A percentile compares a stretch with the other conserved stretches of the same genome.
phyloP scores from a whole-genome alignment of 108 stramenopile genomes.

The Nannochloropsis gaditana region DNA sequence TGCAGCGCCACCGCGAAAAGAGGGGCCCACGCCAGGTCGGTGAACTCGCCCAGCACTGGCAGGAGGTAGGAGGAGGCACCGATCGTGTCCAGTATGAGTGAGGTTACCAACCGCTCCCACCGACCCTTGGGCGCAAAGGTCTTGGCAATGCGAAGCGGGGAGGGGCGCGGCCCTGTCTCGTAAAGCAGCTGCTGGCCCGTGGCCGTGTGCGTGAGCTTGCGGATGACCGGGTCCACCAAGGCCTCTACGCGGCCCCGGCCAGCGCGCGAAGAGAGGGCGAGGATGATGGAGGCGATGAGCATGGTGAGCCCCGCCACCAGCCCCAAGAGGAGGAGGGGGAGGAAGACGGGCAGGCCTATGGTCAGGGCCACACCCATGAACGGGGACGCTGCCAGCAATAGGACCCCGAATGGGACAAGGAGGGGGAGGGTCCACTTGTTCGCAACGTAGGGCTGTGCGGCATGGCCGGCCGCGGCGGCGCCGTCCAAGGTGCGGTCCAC shows the following conservation, averaged over 20 bases:
- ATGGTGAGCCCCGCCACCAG: not conserved
- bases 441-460: not conserved
- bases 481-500: not conserved
- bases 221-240: not conserved
- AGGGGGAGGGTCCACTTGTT: not conserved
- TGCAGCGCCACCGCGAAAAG: conserved; percentile 68
- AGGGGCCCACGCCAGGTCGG: conserved; percentile 83
- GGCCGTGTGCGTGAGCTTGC: conserved; percentile 24
- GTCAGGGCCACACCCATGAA: not conserved
- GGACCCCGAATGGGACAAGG: not conserved
- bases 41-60: conserved; percentile 73
- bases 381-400: not conserved
- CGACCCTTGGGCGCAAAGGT: conserved; percentile 59
- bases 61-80: conserved; percentile 70
- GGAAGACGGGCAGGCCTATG: not conserved
- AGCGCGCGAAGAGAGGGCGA: not conserved
- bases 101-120: conserved; percentile 62
- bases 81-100: conserved; percentile 67
- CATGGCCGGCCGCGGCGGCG: not conserved
- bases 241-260: not conserved
- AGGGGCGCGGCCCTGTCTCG: conserved; percentile 69
- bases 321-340: not conserved
- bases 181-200: conserved; percentile 64
- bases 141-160: conserved; percentile 59
- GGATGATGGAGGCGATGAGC: not conserved